Evolutionary conservation across 2,329 filamentous ascomycete genomes (phyloP).

Genomic region (Teratosphaeria nubilosa): DNA sequence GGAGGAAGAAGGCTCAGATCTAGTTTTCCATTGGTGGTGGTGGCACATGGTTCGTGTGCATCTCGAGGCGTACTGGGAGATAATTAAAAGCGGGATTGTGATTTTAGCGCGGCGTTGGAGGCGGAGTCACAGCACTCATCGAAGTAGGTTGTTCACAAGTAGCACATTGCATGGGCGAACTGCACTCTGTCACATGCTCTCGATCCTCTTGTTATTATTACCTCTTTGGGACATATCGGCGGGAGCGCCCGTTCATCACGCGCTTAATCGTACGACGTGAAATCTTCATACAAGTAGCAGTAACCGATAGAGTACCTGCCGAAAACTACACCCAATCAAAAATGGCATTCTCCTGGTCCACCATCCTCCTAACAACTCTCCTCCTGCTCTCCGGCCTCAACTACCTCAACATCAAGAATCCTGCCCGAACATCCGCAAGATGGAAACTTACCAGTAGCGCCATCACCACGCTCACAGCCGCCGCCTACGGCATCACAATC

Average conservation of each 20-base stretch:
- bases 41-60: conserved; percentile 9
- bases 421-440: background rate
- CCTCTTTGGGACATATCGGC: too few relatives aligned
- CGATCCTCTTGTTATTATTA: background rate
- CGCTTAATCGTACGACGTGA: too few relatives aligned
- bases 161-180: background rate
- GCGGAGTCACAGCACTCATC: background rate
- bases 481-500: background rate
- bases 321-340: too few relatives aligned
- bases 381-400: conserved; percentile 25
- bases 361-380: conserved; percentile 86
- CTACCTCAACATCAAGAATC: background rate
- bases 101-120: background rate
- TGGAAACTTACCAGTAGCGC: background rate
- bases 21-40: conserved; percentile 3
- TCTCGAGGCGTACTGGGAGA: background rate
- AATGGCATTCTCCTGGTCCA: conserved; percentile 71
- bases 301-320: too few relatives aligned
- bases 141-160: background rate
- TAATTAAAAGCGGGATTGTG: background rate
- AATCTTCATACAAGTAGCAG: too few relatives aligned
- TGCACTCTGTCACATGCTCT: background rate
- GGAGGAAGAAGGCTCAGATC: conserved; percentile 1
- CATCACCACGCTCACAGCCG: background rate
- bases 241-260: too few relatives aligned